Evolutionary conservation across 257 asterid genomes (phyloP).

Genomic region (Jacaranda copaia): DNA sequence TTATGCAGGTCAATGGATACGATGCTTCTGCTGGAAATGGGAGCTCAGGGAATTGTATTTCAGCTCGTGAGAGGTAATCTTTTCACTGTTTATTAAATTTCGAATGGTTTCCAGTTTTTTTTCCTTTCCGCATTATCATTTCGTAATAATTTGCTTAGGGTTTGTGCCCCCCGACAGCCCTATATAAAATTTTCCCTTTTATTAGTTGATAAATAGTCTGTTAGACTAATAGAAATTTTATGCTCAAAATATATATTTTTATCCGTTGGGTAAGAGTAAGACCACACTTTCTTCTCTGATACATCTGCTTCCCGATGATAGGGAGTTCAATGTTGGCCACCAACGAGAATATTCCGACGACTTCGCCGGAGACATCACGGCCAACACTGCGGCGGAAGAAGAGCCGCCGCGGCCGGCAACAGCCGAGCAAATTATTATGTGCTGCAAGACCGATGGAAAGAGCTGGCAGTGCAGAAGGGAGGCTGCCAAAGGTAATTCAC

Average conservation of each 20-base stretch:
- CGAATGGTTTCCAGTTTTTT: slow-evolving; percentile 8
- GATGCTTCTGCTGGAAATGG: slow-evolving; percentile 40
- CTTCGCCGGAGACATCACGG: background rate
- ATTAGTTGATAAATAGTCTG: slow-evolving; percentile 27
- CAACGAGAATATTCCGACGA: slow-evolving; percentile 29
- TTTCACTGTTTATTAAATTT: slow-evolving; percentile 35
- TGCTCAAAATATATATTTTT: background rate
- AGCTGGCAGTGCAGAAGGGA: slow-evolving; percentile 63
- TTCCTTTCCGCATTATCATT: slow-evolving; percentile 23
- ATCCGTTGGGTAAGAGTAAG: background rate
- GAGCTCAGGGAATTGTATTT: slow-evolving; percentile 39
- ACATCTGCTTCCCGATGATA: slow-evolving; percentile 8
- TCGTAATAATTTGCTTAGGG: slow-evolving; percentile 51
- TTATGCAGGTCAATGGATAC: slow-evolving; percentile 51
- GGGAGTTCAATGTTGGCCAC: background rate
- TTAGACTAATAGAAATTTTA: slow-evolving; percentile 18
- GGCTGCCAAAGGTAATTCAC: slow-evolving; percentile 46
- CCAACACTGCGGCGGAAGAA: background rate
- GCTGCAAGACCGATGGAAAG: slow-evolving; percentile 68
- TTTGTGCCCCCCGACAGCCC: slow-evolving; percentile 41
- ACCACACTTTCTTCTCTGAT: background rate
- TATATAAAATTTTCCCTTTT: slow-evolving; percentile 33
- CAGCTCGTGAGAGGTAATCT: slow-evolving; percentile 54
- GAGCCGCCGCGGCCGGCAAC: background rate
- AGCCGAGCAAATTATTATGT: slow-evolving; percentile 19